These are phyloP conservation scores for Yamadazyma aaseri DNA, from an alignment of 1,139 yeast genomes.

Conservation along the genomic window DNA sequence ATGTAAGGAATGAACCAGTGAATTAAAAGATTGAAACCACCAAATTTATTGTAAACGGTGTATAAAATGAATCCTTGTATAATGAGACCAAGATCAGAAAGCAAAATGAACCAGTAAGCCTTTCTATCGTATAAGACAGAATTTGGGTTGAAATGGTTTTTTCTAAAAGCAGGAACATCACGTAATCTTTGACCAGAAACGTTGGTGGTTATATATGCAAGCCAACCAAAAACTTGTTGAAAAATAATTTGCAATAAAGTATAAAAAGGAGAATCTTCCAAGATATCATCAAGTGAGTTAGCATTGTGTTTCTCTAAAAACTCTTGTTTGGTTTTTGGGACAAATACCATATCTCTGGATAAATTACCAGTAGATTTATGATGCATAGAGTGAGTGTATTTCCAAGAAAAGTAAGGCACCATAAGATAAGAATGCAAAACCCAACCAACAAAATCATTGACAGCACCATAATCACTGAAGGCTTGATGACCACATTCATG, in stretches of 20 bases:
- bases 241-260: conserved; percentile 42
- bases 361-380: conserved; percentile 65
- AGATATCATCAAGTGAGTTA: conserved; percentile 39
- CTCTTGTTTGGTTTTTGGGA: conserved; percentile 53
- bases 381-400: conserved; percentile 58
- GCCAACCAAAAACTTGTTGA: conserved; percentile 59
- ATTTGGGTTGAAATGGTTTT: conserved; percentile 51
- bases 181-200: conserved; percentile 49
- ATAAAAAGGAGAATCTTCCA: conserved; percentile 55
- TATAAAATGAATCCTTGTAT: conserved; percentile 40
- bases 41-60: conserved; percentile 48
- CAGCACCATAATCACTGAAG: conserved; percentile 53
- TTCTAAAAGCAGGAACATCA: conserved; percentile 31
- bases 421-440: conserved; percentile 54
- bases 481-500: conserved; percentile 71
- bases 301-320: conserved; percentile 29
- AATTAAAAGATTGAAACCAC: conserved; percentile 46
- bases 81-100: conserved; percentile 54
- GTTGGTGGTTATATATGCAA: conserved; percentile 46
- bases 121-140: conserved; percentile 55
- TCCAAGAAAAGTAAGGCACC: conserved; percentile 67
- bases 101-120: conserved; percentile 54
- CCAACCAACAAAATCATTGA: conserved; percentile 62
- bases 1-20: conserved; percentile 58
- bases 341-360: conserved; percentile 60